Base-by-base conservation (phyloP, 1,284 basidiomycete genomes). In the Sanghuangporus weigelae region DNA sequence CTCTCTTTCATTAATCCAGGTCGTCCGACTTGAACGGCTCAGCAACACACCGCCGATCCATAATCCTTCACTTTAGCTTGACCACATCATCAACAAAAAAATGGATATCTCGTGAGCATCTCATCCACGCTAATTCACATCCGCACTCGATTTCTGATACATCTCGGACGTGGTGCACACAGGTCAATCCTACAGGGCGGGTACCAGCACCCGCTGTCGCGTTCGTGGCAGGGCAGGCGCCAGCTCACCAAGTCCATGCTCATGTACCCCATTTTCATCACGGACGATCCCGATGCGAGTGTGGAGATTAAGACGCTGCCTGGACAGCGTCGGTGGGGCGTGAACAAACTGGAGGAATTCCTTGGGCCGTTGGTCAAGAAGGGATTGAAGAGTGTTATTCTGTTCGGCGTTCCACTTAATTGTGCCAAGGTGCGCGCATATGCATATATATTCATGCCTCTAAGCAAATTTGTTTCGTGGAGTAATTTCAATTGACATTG, bases 251-350 rank as follows among this genome's bases (percentile, higher is more conserved):
- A 95, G 75, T 84, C 84, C 65, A 96, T 96, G 95, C 82, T 98
- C 75, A 97, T 97, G 91, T 98, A 97, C 76, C 95, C 95, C 10
- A 95, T 98, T 72, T 97, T 98, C 75, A 92, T 98, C 71, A 94
- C 94, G 19, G 95, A 97, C 74, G 92, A 96, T 67, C 88, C 93
- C 1, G 83, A 95, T 62, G 92, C 93, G 10, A 85, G 86, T 72
- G 85, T 90, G 65, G 82, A 84, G 63, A 95, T 98, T 67, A 71
- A 82, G 0, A 81, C 85, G 31, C 80, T 98, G 7, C 95, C 95
- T 3, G 92, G 89, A 2, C 95, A 97, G 73, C 85, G 90, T 66
- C 79, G 95, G 63, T 99, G 97, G 96, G 96, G 97, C 19, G 79
- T 99, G 40, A 93, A 99, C 78, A 87, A 86, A 71, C 84, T 99